Conservation (phyloP, 2,329 filamentous ascomycete genomes). For the Penicillium vulpinum region DNA sequence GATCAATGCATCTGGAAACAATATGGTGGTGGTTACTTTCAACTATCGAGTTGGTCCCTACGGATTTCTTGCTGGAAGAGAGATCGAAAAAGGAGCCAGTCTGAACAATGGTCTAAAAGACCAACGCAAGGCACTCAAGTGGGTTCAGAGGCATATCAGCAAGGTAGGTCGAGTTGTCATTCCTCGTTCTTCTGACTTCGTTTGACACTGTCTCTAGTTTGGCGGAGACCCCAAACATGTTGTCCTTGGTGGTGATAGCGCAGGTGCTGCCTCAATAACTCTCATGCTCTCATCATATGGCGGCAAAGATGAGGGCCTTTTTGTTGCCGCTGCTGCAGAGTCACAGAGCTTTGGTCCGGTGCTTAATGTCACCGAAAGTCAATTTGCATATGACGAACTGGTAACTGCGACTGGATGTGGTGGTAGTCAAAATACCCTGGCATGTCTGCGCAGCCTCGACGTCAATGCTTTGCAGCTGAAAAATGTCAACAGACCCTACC, state of each 20-base stretch:
- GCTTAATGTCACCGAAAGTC: conserved; percentile 49
- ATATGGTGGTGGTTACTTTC: conserved; percentile 69
- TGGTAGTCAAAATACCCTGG: conserved; percentile 42
- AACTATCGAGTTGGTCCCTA: conserved; percentile 76
- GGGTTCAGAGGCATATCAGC: conserved; percentile 66
- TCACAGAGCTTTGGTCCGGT: conserved; percentile 55
- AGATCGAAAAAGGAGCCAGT: conserved; percentile 52
- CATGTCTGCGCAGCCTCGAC: conserved; percentile 52
- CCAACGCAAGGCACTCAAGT: conserved; percentile 67
- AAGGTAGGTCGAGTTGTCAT: conserved; percentile 34
- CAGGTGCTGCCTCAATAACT: conserved; percentile 64
- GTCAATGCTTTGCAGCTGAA: conserved; percentile 46
- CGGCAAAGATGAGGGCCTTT: conserved; percentile 50
- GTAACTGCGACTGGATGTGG: conserved; percentile 52
- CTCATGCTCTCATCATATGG: conserved; percentile 61
- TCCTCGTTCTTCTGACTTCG: neutral
- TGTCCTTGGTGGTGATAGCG: conserved; percentile 67
- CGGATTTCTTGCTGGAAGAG: conserved; percentile 66
- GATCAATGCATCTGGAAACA: conserved; percentile 57
- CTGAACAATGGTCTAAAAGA: conserved; percentile 71
- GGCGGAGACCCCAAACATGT: conserved; percentile 69
- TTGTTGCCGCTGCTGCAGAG: conserved; percentile 55
- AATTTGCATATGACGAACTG: conserved; percentile 56
- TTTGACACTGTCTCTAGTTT: conserved; percentile 51
- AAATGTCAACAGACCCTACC: conserved; percentile 50